Evolutionary conservation across 768 basidiomycete genomes (phyloP), one percentile per base, ranked within the genome.

Genomic region (Podaxis sp.): DNA sequence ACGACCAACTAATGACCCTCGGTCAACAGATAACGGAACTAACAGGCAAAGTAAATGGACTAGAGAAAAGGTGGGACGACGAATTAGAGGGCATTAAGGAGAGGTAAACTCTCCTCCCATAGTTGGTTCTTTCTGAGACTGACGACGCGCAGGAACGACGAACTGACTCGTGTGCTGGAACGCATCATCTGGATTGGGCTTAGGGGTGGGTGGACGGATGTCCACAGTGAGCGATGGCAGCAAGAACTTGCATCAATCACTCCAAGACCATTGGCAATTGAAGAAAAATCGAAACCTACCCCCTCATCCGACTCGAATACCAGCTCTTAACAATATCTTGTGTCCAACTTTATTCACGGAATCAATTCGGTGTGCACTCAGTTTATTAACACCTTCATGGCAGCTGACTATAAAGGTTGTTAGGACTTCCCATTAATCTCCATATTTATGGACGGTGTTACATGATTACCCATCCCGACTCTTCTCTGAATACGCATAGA

Each of bases 101-200:
- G 61, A 73, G 78, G 84, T 86, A 62, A 47, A 11, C 54, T 25
- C 28, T 44, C 16, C 54, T 18, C 52, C 37, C 52, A 50, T n/a
- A 28, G 23, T 42, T 28, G 32, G 16, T 1, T 37, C 21, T 50
- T 25, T 32, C 44, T 44, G 32, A 32, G 28, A 9, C n/a, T 62
- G 6, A 38, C 23, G 57, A 40, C 7, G 5, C 18, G 61, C 51
- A 89, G 90, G 68, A 85, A 83, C 62, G 85, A 86, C 52, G 86
- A 91, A 63, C 73, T 93, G n/a, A 76, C 82, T 21, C 77, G 78
- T 57, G 83, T 90, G 50, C 72, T 91, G 42, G 79, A 87, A 55
- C 80, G 85, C 18, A 74, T 92, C 7, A 85, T 91, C 6, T 86
- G 89, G 54, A 84, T 89, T 57, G 87, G 88, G 1, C 64, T 87